Conservation (phyloP, 148 eudicot species). For the Heliosperma pusillum region DNA sequence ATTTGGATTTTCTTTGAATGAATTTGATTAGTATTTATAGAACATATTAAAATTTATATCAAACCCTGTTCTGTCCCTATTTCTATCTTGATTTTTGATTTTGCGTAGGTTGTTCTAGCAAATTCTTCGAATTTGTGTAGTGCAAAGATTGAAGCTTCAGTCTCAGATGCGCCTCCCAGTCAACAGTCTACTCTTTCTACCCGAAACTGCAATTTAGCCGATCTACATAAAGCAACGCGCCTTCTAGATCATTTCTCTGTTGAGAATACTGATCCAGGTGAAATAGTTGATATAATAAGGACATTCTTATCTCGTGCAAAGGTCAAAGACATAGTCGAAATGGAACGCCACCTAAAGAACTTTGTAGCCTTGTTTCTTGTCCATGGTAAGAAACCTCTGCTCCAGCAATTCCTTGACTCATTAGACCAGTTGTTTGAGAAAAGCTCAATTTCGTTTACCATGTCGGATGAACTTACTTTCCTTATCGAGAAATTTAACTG, state of each 20-base stretch:
- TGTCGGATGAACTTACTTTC: not conserved
- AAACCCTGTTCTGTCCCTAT: not conserved
- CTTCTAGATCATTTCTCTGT: conserved; percentile 6
- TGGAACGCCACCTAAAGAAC: conserved; percentile 2
- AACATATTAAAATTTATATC: not conserved
- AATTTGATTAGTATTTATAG: not conserved
- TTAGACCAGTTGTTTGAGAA: conserved; percentile 1
- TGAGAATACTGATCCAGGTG: not conserved
- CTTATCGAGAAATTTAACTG: not conserved
- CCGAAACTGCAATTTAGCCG: no score
- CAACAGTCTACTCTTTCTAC: not conserved
- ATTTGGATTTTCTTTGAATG: not conserved
- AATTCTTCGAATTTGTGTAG: conserved; percentile 1
- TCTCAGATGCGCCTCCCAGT: not conserved
- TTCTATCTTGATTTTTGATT: not conserved
- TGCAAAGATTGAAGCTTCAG: not conserved
- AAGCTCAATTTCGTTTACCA: not conserved
- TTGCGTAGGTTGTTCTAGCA: not conserved
- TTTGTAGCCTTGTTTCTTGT: conserved; percentile 2
- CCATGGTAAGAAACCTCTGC: not conserved
- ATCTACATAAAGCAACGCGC: no score
- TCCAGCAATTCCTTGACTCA: not conserved
- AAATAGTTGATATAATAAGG: not conserved
- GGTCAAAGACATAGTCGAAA: not conserved
- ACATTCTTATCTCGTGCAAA: not conserved